A percentile compares a stretch with the other conserved stretches of the same genome.
phyloP scores from a whole-genome alignment of 139 green algal species.

The Tetraselmis chui region DNA sequence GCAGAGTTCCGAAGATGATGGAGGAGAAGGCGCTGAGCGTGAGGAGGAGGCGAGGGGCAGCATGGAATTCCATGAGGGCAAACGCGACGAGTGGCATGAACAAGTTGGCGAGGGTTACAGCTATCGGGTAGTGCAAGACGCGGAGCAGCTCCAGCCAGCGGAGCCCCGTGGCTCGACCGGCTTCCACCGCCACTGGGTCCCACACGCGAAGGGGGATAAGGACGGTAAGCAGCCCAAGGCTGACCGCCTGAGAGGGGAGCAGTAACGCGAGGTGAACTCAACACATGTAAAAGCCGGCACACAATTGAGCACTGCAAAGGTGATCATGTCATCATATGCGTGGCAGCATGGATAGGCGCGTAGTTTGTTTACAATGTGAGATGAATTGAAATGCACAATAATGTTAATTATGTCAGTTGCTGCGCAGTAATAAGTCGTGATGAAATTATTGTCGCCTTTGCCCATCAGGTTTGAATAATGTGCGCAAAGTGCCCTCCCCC shows the following conservation, averaged over 20 bases:
- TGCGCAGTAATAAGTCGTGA: too few species aligned
- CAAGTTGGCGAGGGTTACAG: background rate
- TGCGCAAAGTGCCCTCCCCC: too few species aligned
- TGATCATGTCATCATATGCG: too few species aligned
- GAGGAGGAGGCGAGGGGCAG: background rate
- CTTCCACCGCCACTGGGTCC: background rate
- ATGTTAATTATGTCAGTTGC: too few species aligned
- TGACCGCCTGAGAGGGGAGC: background rate
- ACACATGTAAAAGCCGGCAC: too few species aligned
- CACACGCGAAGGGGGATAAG: background rate
- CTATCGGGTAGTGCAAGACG: background rate
- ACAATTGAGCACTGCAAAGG: too few species aligned
- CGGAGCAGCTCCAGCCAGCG: background rate
- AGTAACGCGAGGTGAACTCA: too few species aligned
- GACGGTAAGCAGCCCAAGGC: background rate
- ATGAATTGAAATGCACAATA: too few species aligned
- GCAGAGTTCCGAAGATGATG: background rate
- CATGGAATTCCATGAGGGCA: background rate
- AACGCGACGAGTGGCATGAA: background rate
- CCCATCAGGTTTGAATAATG: too few species aligned
- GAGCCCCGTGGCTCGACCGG: background rate
- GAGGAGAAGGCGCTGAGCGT: background rate
- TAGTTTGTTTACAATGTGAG: too few species aligned
- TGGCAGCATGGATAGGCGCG: too few species aligned
- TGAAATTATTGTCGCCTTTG: too few species aligned